Evolutionary conservation across 139 green algal species (phyloP), one percentile per base, ranked within the genome.

Genomic region (Chlorella ohadii): DNA sequence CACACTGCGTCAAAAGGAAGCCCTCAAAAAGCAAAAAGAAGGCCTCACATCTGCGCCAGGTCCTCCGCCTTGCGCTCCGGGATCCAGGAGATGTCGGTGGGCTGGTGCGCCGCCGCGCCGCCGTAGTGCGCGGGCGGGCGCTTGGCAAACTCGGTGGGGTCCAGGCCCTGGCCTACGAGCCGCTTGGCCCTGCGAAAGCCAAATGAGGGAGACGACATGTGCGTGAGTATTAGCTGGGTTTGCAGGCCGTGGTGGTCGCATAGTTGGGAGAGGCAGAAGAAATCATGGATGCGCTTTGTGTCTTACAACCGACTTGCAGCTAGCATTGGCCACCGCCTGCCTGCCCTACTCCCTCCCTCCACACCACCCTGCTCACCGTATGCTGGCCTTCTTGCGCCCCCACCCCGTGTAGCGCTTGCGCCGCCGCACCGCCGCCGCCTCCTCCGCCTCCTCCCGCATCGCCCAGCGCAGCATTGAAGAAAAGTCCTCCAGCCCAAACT

Each of bases 81-180:
- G 33, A 85, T 85, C 80, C 80, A 85, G 16, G 31, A 63, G 33
- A 85, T 61, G 80, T 85, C 80, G 38, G 25, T 72, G 66, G 28
- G 12, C 44, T 38, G 79, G 33, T 3, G 44, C 31, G 44, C 28
- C 39, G 39, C 19, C 25, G 61, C 28, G 51, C 51, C 79, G 51
- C 65, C 78, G 15, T 59, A 59, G 51, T 44, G 65, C 56, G 28
- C 55, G 0, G 65, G 65, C 47, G 66, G 65, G 16, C 47, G 33
- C 65, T 84, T 77, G 47, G 55, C 38, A 39, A 63, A 85, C n/a
- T 51, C 34, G 0, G 47, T 51, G 5, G 83, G 76, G 72, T 93
- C 83, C 34, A 94, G 83, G 1, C 92, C 92, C 88, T 92, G 89
- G 9, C 92, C 92, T 31, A 85, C 88, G 90, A 97, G 95, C 77